These are phyloP conservation scores for Exophiala sideris DNA, from an alignment of 2,329 filamentous ascomycete species.

Conservation along the genomic window DNA sequence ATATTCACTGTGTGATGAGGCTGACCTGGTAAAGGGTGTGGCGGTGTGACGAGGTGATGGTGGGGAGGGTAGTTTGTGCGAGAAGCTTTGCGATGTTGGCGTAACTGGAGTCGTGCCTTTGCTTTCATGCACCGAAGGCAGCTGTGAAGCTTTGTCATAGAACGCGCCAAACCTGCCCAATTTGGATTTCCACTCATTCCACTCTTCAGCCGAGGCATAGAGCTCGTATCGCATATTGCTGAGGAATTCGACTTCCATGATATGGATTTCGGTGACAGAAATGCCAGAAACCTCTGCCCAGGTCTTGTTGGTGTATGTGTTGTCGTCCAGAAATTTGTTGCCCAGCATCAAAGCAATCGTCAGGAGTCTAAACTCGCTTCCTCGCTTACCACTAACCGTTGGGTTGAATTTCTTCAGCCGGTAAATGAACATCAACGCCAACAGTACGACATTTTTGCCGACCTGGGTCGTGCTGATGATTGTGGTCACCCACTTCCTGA, in stretches of 20 bases:
- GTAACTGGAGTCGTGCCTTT: constrained; percentile 25
- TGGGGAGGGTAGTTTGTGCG: constrained; percentile 30
- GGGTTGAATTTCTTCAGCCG: constrained; percentile 87
- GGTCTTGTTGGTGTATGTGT: constrained; percentile 1
- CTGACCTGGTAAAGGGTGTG: constrained; percentile 10
- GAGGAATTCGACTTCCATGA: constrained; percentile 99
- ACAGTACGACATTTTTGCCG: constrained; percentile 86
- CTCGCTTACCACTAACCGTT: constrained; percentile 81
- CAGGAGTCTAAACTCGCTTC: constrained; percentile 87
- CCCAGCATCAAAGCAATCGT: constrained; percentile 96
- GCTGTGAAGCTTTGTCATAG: constrained; percentile 65
- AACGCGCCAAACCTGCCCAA: constrained; percentile 79
- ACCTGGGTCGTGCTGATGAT: constrained; percentile 94
- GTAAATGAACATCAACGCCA: constrained; percentile 90
- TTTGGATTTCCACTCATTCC: constrained; percentile 82
- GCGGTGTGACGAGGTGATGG: constrained; percentile 23
- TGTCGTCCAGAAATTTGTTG: constrained; percentile 98
- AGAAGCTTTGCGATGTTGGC: constrained; percentile 35
- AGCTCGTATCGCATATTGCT: constrained; percentile 97
- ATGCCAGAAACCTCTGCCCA: constrained; percentile 96
- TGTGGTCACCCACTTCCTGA: constrained; percentile 89
- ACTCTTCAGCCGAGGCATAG: constrained; percentile 79
- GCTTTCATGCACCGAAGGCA: constrained; percentile 32
- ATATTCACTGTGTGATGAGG: constrained; percentile 17
- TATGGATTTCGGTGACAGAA: constrained; percentile 88